A percentile compares a stretch with the other conserved stretches of the same genome.
Conservation (phyloP, 345 rosid genomes). For the Erysimum cheiranthoides region DNA sequence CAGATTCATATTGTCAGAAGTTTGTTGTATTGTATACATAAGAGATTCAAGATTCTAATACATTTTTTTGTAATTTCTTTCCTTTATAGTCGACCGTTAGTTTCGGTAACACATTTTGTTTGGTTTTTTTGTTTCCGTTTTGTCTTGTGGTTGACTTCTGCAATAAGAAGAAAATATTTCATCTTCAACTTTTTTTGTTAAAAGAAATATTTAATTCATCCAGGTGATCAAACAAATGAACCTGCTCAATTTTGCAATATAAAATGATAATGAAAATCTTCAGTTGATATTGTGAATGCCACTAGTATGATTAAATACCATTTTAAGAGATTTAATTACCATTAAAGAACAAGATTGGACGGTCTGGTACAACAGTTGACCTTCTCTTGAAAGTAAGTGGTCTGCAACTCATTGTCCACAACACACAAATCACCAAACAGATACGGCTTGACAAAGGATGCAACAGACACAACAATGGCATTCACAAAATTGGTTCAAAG, state of each 20-base stretch:
- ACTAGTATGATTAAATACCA: constrained; percentile 24
- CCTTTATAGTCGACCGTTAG: background rate
- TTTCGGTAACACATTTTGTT: background rate
- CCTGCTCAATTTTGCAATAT: constrained; percentile 26
- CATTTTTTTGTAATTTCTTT: background rate
- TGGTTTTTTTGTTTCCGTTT: constrained; percentile 17
- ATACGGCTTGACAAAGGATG: constrained; percentile 28
- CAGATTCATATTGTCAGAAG: background rate
- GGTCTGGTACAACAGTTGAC: constrained; percentile 46
- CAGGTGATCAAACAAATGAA: constrained; percentile 36
- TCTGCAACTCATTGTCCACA: constrained; percentile 45
- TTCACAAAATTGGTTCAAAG: constrained; percentile 24
- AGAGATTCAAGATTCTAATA: constrained; percentile 14
- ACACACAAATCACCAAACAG: constrained; percentile 31
- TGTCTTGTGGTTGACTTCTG: constrained; percentile 44
- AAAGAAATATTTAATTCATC: background rate
- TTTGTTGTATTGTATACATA: constrained; percentile 36
- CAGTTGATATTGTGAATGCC: constrained; percentile 14
- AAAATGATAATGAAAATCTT: constrained; percentile 15
- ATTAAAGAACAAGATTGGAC: constrained; percentile 39
- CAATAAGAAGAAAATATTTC: constrained; percentile 14
- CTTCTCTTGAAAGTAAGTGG: constrained; percentile 40
- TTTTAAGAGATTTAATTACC: constrained; percentile 25
- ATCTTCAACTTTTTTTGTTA: background rate
- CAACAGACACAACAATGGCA: constrained; percentile 28